These are phyloP conservation scores for Pichia sp. DNA, from an alignment of 1,139 yeast genomes.

Conservation along the genomic window DNA sequence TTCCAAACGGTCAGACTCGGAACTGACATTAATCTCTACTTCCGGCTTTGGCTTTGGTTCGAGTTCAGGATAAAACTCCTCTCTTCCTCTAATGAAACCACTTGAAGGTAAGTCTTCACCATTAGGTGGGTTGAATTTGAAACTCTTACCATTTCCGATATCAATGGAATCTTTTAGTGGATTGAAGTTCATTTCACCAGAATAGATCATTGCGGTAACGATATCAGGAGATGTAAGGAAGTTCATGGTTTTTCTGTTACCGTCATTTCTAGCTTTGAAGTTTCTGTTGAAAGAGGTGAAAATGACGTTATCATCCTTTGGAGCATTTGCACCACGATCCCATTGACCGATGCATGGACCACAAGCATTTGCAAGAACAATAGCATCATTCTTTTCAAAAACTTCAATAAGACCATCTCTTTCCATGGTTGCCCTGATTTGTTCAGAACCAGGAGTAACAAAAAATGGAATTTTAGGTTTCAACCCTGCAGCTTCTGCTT, in stretches of 20 bases:
- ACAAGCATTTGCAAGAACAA: slow-evolving; percentile 93
- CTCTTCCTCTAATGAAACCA: slow-evolving; percentile 82
- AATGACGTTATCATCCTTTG: slow-evolving; percentile 75
- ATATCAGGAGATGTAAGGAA: slow-evolving; percentile 95
- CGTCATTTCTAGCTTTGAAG: slow-evolving; percentile 95
- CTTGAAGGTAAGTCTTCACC: slow-evolving; percentile 81
- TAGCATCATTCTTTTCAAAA: slow-evolving; percentile 81
- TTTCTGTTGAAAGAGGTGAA: slow-evolving; percentile 96
- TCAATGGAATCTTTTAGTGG: slow-evolving; percentile 76
- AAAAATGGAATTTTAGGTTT: slow-evolving; percentile 90
- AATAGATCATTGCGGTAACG: slow-evolving; percentile 93
- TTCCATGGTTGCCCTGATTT: slow-evolving; percentile 93
- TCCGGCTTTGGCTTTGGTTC: slow-evolving; percentile 69
- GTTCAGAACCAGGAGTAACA: slow-evolving; percentile 99
- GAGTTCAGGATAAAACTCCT: slow-evolving; percentile 78
- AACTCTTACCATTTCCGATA: slow-evolving; percentile 59
- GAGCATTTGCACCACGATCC: slow-evolving; percentile 68
- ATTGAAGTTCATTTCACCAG: slow-evolving; percentile 85
- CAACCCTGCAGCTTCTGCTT: slow-evolving; percentile 80
- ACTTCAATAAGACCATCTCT: slow-evolving; percentile 84
- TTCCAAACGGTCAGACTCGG: slow-evolving; percentile 76
- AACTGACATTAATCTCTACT: slow-evolving; percentile 69
- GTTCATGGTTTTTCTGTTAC: slow-evolving; percentile 94
- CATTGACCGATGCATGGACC: slow-evolving; percentile 99
- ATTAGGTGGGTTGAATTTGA: slow-evolving; percentile 73